These are phyloP conservation scores for Chlorella variabilis DNA, from an alignment of 163 green algal genomes.

Conservation along the genomic window DNA sequence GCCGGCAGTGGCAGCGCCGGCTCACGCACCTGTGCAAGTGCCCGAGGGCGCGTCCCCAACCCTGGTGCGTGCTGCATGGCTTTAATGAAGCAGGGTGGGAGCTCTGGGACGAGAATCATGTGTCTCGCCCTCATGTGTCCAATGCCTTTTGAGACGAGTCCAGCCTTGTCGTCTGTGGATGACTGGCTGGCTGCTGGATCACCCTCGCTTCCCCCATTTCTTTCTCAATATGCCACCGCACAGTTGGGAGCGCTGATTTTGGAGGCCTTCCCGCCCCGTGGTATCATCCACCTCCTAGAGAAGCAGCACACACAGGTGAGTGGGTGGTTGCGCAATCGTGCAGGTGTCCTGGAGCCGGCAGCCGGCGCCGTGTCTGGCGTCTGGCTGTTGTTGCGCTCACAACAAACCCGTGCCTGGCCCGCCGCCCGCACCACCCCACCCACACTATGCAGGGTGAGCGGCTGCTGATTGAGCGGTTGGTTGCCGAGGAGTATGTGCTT, in stretches of 20 bases:
- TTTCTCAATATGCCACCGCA: not conserved
- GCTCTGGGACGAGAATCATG: too few species aligned
- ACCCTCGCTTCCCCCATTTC: too few species aligned
- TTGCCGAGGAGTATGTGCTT: conserved; percentile 89
- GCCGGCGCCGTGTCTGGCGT: too few species aligned
- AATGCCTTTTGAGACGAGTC: too few species aligned
- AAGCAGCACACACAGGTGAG: conserved; percentile 60
- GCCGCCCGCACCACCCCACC: too few species aligned
- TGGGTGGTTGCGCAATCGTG: not conserved
- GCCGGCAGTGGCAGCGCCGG: conserved; percentile 42
- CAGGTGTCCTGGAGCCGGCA: too few species aligned
- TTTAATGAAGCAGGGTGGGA: too few species aligned
- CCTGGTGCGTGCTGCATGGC: not conserved
- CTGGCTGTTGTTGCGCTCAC: too few species aligned
- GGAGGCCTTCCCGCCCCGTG: conserved; percentile 68
- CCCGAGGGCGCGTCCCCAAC: not conserved
- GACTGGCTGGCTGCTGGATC: too few species aligned
- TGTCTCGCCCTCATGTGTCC: too few species aligned
- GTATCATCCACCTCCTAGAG: conserved; percentile 73
- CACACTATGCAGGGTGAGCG: conserved; percentile 45
- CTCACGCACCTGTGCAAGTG: conserved; percentile 2
- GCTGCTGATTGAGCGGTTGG: conserved; percentile 74
- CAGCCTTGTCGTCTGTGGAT: too few species aligned
- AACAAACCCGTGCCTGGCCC: too few species aligned
- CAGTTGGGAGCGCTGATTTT: conserved; percentile 55